Evolutionary conservation across 2,329 filamentous ascomycete genomes (phyloP).

Genomic region (Fusarium sp.): DNA sequence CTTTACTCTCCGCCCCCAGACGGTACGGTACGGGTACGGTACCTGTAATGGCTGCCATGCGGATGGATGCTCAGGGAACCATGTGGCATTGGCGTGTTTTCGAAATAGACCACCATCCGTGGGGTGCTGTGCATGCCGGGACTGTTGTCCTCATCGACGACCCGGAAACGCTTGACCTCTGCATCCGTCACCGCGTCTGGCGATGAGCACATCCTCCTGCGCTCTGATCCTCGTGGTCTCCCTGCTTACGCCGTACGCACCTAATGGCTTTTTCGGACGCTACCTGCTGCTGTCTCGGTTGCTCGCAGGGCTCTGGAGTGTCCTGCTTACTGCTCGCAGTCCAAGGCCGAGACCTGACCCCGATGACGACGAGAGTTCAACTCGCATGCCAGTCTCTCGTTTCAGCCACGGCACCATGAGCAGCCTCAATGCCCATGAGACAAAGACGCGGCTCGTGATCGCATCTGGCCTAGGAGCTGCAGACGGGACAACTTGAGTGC

Average conservation of each 20-base stretch:
- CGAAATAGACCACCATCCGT: neutral
- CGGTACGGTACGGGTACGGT: neutral
- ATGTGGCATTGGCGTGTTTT: slow-evolving; percentile 31
- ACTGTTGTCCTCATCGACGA: neutral
- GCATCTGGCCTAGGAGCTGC: neutral
- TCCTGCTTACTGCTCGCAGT: neutral
- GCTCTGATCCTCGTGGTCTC: slow-evolving; percentile 14
- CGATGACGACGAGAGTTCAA: slow-evolving; percentile 25
- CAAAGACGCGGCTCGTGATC: slow-evolving; percentile 11
- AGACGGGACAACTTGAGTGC: neutral
- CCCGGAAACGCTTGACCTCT: slow-evolving; percentile 11
- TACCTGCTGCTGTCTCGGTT: slow-evolving; percentile 7
- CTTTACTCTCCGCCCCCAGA: neutral
- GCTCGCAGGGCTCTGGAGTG: neutral
- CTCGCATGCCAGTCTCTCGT: slow-evolving; percentile 40
- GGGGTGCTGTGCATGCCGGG: neutral
- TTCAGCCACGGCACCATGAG: slow-evolving; percentile 36
- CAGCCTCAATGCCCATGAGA: slow-evolving; percentile 2
- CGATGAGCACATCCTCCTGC: slow-evolving; percentile 1
- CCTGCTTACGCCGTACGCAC: slow-evolving; percentile 17
- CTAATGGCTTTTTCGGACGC: neutral
- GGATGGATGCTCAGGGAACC: slow-evolving; percentile 4
- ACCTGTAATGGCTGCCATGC: slow-evolving; percentile 1
- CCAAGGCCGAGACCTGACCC: slow-evolving; percentile 16
- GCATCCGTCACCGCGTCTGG: slow-evolving; percentile 14